Percentiles rank a stretch among this genome's conserved stretches.
These are phyloP conservation scores for Leucocoprinus sp. DNA, from an alignment of 768 basidiomycete genomes.

Conservation along the genomic window DNA sequence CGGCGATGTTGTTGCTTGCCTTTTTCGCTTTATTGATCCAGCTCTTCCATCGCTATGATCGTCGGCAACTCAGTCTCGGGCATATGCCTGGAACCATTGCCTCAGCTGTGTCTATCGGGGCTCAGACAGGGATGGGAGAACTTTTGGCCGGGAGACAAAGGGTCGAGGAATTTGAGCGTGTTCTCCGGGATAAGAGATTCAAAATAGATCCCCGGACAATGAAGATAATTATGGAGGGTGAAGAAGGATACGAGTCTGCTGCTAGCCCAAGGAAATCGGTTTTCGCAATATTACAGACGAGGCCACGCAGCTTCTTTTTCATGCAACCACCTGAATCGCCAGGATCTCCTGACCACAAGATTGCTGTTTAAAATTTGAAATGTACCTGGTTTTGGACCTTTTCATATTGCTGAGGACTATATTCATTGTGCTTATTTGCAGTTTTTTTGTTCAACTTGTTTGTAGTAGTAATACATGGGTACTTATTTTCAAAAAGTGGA, in stretches of 20 bases:
- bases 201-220: slow-evolving; percentile 39
- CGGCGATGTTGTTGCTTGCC: slow-evolving; percentile 36
- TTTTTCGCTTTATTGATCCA: slow-evolving; percentile 36
- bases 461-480: too few relatives aligned
- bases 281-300: slow-evolving; percentile 24
- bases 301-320: slow-evolving; percentile 1
- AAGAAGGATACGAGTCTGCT: slow-evolving; percentile 37
- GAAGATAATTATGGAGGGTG: slow-evolving; percentile 48
- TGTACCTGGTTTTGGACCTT: not conserved
- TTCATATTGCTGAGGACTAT: not conserved
- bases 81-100: slow-evolving; percentile 50
- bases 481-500: too few relatives aligned
- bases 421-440: too few relatives aligned
- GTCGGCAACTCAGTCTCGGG: slow-evolving; percentile 34
- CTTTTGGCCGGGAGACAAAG: slow-evolving; percentile 34
- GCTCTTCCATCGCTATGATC: slow-evolving; percentile 36
- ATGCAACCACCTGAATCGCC: slow-evolving; percentile 4
- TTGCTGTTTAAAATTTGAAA: not conserved
- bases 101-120: slow-evolving; percentile 47
- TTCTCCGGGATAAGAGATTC: slow-evolving; percentile 38
- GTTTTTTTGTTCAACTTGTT: too few relatives aligned
- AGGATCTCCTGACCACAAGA: not conserved
- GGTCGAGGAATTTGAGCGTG: slow-evolving; percentile 31
- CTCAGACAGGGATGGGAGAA: slow-evolving; percentile 38
- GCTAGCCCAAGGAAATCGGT: slow-evolving; percentile 26